Evolutionary conservation across 169 alveolate genomes (phyloP).

Genomic region (Eimeria maxima): DNA sequence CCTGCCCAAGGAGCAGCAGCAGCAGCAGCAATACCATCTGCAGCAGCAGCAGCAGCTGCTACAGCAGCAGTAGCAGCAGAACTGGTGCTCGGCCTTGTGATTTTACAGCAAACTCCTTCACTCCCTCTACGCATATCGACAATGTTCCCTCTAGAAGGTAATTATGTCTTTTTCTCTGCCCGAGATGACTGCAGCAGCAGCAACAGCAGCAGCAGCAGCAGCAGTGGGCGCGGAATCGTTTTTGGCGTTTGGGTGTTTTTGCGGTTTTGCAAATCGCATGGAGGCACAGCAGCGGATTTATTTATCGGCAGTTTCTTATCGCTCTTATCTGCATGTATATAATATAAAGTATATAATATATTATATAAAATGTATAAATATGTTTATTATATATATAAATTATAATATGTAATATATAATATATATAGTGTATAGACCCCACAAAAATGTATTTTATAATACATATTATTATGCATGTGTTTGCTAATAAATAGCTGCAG

Average conservation of each 20-base stretch:
- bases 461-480: no score
- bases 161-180: slow-evolving; percentile 3
- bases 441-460: no score
- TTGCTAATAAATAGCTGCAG: no score
- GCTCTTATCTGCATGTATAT: no score
- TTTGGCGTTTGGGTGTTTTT: slow-evolving; percentile 19
- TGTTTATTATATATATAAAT: no score
- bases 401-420: no score
- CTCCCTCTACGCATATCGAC: background rate
- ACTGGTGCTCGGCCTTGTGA: background rate
- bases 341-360: no score
- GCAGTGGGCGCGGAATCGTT: slow-evolving; percentile 29
- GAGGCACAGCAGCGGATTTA: background rate
- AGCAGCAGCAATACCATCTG: background rate
- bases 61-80: slow-evolving; percentile 17
- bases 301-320: no score
- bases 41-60: background rate
- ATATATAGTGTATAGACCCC: no score
- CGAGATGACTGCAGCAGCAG: slow-evolving; percentile 16
- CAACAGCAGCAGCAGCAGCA: slow-evolving; percentile 21
- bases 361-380: no score
- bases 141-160: background rate
- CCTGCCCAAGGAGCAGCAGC: background rate
- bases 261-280: background rate
- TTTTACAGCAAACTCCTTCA: background rate